Base-by-base conservation (phyloP, 176 grass and related monocot species). In the Metroxylon sagu region DNA sequence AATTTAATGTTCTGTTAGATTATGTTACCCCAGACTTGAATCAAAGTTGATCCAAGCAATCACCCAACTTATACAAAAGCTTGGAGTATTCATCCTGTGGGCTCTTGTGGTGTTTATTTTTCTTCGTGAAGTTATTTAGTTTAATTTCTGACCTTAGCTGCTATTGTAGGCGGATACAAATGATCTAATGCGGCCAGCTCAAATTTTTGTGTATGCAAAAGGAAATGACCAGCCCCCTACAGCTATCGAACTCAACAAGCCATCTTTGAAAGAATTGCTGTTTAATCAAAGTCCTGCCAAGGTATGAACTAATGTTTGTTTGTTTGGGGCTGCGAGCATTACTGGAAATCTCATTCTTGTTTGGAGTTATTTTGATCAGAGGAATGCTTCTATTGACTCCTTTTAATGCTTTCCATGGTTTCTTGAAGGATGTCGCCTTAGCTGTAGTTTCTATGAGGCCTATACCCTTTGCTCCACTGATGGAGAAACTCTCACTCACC, bases 261-360 rank as follows among this genome's bases (percentile, higher is more conserved):
- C 78, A 23, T 49, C 57, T n/a, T 61, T 85, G 31, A 98, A 83
- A 67, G 84, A 89, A 2, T 48, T 98, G 54, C 19, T 98, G 21
- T 98, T 98, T 73, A 98, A 98, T 69, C 87, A 98, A 66, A 92
- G 84, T 48, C 81, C 93, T 56, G 59, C 84, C 43, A 98, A 89
- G 92, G 87, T 96, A 61, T 56, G 35, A 12, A 10, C 10, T 43
- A 43, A 43, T 43, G 35, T 43, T 43, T 43, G 6, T 35, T 35
- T 35, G 8, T 43, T 43, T 43, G 35, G 3, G 35, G 35, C 8
- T 43, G 35, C 12, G 35, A 43, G 35, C 1, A 43, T 43, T 43
- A 43, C 35, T 43, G 35, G 35, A 43, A 39, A 43, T 43, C 35
- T 12, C 5, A 2, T 43, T 43, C 8, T 43, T 10, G 35, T 43